Conservation (phyloP, 75 land plant species). For the Cupressus sempervirens region DNA sequence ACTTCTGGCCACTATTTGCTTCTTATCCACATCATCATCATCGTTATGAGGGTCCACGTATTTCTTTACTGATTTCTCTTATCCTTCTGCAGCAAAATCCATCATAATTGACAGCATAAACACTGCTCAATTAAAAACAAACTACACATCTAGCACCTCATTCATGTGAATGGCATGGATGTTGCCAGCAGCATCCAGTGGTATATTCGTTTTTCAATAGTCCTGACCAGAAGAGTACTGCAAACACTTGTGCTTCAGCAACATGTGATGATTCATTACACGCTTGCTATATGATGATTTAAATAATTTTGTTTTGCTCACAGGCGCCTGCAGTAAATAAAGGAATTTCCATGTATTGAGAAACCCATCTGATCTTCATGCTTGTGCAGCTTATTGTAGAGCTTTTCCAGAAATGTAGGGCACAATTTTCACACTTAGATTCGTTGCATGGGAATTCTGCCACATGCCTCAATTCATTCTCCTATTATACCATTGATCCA, state of each 20-base stretch:
- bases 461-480: background rate
- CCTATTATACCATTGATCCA: too few relatives aligned
- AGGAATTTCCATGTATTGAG: background rate
- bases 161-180: slow-evolving; percentile 24
- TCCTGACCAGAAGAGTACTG: slow-evolving; percentile 16
- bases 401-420: slow-evolving; percentile 1
- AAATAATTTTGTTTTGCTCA: background rate
- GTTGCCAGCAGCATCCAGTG: slow-evolving; percentile 12
- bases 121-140: slow-evolving; percentile 13
- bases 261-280: background rate
- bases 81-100: slow-evolving; percentile 8
- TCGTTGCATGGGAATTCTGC: background rate
- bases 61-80: slow-evolving; percentile 8
- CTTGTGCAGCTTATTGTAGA: slow-evolving; percentile 11
- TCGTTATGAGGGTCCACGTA: background rate
- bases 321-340: background rate
- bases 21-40: slow-evolving; percentile 12
- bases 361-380: background rate
- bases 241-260: slow-evolving; percentile 18
- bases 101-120: slow-evolving; percentile 7
- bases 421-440: slow-evolving; percentile 1
- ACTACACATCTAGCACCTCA: slow-evolving; percentile 20
- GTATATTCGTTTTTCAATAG: slow-evolving; percentile 23
- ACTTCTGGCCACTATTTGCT: slow-evolving; percentile 9
- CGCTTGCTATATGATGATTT: background rate